These are phyloP conservation scores for Ascosphaera apis DNA, from an alignment of 2,329 filamentous ascomycete species.

Conservation along the genomic window DNA sequence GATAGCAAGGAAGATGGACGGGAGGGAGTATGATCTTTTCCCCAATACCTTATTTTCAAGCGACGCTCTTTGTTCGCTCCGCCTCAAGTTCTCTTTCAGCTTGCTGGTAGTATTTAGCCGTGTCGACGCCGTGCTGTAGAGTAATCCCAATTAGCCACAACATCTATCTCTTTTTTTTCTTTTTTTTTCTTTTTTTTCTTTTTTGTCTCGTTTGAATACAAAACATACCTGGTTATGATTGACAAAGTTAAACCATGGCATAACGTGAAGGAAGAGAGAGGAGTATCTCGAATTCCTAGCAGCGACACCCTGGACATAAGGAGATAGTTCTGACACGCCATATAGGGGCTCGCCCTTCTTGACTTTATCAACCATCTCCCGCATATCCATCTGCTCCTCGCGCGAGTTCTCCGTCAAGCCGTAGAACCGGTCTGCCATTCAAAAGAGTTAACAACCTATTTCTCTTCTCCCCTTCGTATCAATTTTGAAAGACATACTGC, in stretches of 20 bases:
- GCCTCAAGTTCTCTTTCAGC: slow-evolving; percentile 83
- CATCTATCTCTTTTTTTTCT: no score
- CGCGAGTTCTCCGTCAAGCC: slow-evolving; percentile 80
- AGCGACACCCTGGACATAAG: slow-evolving; percentile 85
- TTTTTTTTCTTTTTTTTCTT: no score
- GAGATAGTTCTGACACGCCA: slow-evolving; percentile 51
- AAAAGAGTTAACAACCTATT: background rate
- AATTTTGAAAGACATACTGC: slow-evolving; percentile 38
- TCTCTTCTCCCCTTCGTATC: background rate
- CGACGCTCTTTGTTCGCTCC: slow-evolving; percentile 28
- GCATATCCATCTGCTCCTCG: slow-evolving; percentile 90
- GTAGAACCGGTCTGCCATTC: slow-evolving; percentile 62
- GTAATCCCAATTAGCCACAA: slow-evolving; percentile 5
- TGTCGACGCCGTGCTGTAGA: slow-evolving; percentile 75
- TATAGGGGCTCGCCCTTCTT: slow-evolving; percentile 82
- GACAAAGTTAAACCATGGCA: slow-evolving; percentile 97
- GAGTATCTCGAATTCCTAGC: slow-evolving; percentile 83
- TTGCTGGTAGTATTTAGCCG: slow-evolving; percentile 92
- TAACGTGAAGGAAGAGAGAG: slow-evolving; percentile 55
- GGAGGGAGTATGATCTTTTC: background rate
- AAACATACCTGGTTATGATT: slow-evolving; percentile 54
- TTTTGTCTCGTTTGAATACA: background rate
- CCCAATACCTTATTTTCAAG: background rate
- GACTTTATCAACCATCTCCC: slow-evolving; percentile 91
- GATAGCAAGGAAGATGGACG: background rate